Evolutionary conservation across 305 asterid species (phyloP).

Genomic region (Rubia occidens): DNA sequence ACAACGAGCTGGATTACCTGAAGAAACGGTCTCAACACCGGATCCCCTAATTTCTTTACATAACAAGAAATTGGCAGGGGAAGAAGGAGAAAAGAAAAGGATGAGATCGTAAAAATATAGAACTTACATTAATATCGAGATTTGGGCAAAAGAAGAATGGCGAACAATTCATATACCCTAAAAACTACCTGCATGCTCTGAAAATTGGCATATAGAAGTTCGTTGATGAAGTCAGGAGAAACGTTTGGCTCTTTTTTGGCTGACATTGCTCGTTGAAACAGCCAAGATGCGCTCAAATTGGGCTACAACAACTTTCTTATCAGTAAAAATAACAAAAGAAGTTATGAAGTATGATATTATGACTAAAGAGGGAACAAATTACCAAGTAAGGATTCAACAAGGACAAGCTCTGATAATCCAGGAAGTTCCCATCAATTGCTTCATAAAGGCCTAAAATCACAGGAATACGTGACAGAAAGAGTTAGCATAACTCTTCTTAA

Average conservation of each 20-base stretch:
- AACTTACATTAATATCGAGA: not conserved
- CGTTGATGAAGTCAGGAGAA: constrained; percentile 65
- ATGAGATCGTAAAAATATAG: not conserved
- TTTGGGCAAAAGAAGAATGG: not conserved
- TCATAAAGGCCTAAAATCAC: constrained; percentile 61
- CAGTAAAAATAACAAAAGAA: constrained; percentile 9
- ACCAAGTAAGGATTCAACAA: constrained; percentile 89
- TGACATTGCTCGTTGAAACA: constrained; percentile 97
- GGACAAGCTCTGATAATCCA: constrained; percentile 66
- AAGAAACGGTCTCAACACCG: constrained; percentile 91
- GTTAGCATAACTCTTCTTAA: not conserved
- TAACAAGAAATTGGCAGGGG: constrained; percentile 11
- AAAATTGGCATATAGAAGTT: constrained; percentile 75
- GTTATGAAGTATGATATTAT: not conserved
- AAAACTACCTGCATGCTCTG: constrained; percentile 70
- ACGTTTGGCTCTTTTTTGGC: constrained; percentile 60
- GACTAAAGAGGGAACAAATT: constrained; percentile 3
- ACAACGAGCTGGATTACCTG: constrained; percentile 41
- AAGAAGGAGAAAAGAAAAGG: not conserved
- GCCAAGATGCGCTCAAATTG: constrained; percentile 84
- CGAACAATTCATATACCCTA: not conserved
- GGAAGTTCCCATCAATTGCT: constrained; percentile 56
- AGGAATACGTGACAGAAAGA: constrained; percentile 18
- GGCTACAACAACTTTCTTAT: constrained; percentile 46
- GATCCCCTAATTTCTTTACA: constrained; percentile 77